Conservation (phyloP, 2,329 filamentous ascomycete species). For the Didymella glomerata region DNA sequence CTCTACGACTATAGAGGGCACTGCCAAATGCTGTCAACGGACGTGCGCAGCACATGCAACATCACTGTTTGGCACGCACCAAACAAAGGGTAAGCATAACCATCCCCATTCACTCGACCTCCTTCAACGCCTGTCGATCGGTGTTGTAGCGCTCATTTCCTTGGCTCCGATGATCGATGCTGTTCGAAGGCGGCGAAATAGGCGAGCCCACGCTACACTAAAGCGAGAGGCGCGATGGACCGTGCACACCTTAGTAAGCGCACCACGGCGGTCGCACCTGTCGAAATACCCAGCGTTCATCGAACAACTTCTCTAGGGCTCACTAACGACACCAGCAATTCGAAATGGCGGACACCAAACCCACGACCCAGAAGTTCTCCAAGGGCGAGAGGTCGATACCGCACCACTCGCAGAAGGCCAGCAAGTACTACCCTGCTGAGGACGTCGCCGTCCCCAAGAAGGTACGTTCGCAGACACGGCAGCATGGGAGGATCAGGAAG, state of each 20-base stretch:
- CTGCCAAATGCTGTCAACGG: not conserved
- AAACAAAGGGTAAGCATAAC: not conserved
- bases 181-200: constrained; percentile 8
- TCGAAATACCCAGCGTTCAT: constrained; percentile 4
- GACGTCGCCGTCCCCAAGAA: constrained; percentile 90
- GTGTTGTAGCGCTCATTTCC: not conserved
- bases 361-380: constrained; percentile 89
- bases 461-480: constrained; percentile 70
- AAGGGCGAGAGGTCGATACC: constrained; percentile 94
- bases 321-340: constrained; percentile 54
- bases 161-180: constrained; percentile 1
- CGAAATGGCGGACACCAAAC: constrained; percentile 70
- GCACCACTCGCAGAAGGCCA: constrained; percentile 86
- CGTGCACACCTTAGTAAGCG: constrained; percentile 3
- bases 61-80: not conserved
- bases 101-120: not conserved
- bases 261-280: constrained; percentile 4
- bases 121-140: not conserved
- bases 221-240: not conserved
- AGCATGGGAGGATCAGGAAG: constrained; percentile 20
- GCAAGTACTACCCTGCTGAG: constrained; percentile 99
- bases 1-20: not conserved
- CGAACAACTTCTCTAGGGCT: constrained; percentile 27
- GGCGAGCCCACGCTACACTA: constrained; percentile 6
- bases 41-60: not conserved